Base-by-base conservation (phyloP, 768 basidiomycete genomes). In the Leccinum disarticulatum region DNA sequence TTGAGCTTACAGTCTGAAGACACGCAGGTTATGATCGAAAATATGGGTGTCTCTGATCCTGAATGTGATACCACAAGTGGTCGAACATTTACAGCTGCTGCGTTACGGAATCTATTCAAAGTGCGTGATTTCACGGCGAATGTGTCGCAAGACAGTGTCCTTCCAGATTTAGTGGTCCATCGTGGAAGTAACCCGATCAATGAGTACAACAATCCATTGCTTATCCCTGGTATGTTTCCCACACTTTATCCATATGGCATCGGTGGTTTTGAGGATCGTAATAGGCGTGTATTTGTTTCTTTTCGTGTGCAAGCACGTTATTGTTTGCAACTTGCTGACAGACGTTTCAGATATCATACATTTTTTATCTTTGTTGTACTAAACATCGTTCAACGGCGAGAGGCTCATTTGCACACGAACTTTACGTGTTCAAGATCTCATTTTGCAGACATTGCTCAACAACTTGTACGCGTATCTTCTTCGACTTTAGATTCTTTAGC, bases 201-300 rank as follows among this genome's bases (percentile, higher is more conserved):
- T 13, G 73, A 76, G 48, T 77, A 75, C 47, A 54, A 73, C 6
- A 75, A 77, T 64, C 69, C 71, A 3, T 50, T 55, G n/a, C 56
- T 75, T 1, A 51, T 75, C 46, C 72, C 71, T 22, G 70, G 69
- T 2, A 66, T 70, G 65, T 76, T 56, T 60, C 75, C 75, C 1
- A 74, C 68, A 31, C 31, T 31, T 31, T 31, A 31, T 31, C 75
- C 74, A 0, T 70, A 54, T 60, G 72, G 74, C 11, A 58, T 70
- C 27, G 71, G 74, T 6, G 72, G 74, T 2, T 73, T 76, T 64
- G 68, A 76, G 6, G 64, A 68, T 43, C 43, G 28, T 15, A 10
- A 8, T 4, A 47, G 46, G 10, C 46, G 2, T 4, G 9, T n/a
- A 9, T 1, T 3, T 22, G 9, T 47, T 6, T 22, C 19, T 4